phyloP scores from a whole-genome alignment of 306 rosid genomes.

The Mimosa bimucronata region DNA sequence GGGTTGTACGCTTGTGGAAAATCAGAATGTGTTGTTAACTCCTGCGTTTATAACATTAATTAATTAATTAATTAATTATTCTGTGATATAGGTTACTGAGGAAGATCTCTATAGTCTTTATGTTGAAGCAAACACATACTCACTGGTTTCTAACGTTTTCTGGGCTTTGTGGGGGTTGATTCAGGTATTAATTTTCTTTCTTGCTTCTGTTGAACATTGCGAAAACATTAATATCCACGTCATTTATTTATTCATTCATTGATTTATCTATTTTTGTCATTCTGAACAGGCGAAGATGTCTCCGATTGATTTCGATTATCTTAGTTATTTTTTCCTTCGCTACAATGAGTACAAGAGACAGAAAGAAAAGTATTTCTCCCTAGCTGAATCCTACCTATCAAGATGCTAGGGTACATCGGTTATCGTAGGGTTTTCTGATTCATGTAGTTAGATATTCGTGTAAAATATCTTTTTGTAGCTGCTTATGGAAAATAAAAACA shows the following conservation, averaged over 20 bases:
- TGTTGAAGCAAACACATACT: constrained; percentile 74
- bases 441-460: constrained; percentile 34
- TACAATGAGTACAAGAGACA: constrained; percentile 73
- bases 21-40: not conserved
- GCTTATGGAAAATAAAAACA: constrained; percentile 24
- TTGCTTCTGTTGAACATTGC: constrained; percentile 8
- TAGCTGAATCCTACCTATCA: constrained; percentile 61
- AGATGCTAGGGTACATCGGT: constrained; percentile 39
- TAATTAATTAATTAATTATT: not conserved
- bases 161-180: constrained; percentile 98
- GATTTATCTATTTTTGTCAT: constrained; percentile 9
- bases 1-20: not conserved
- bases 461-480: constrained; percentile 44
- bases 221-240: not conserved
- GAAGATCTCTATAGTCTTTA: constrained; percentile 71
- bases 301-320: constrained; percentile 76
- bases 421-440: constrained; percentile 1
- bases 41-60: not conserved
- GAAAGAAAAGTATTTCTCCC: constrained; percentile 51
- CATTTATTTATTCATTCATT: not conserved
- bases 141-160: constrained; percentile 73
- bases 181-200: constrained; percentile 66
- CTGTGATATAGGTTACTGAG: constrained; percentile 59
- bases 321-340: constrained; percentile 79
- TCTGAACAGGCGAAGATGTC: constrained; percentile 75